These are phyloP conservation scores for Astrothelium subdiscretum DNA, from an alignment of 495 filamentous ascomycete species.

Conservation along the genomic window DNA sequence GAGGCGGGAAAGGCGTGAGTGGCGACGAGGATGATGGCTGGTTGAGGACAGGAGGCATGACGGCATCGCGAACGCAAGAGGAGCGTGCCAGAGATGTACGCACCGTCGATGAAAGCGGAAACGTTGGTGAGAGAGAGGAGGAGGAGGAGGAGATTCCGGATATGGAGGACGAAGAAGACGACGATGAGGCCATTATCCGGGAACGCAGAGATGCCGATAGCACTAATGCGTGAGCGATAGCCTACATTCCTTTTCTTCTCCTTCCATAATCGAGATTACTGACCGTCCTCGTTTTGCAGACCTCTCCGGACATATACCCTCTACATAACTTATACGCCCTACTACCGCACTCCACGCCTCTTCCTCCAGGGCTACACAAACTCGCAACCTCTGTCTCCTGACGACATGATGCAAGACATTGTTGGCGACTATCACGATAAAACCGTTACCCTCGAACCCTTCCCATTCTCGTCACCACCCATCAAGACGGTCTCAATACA, in stretches of 20 bases:
- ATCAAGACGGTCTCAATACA: slow-evolving; percentile 96
- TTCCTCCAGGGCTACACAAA: slow-evolving; percentile 79
- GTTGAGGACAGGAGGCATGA: slow-evolving; percentile 70
- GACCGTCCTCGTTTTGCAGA: slow-evolving; percentile 31
- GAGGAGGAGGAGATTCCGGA: slow-evolving; percentile 77
- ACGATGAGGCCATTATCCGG: slow-evolving; percentile 92
- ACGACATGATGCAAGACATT: slow-evolving; percentile 98
- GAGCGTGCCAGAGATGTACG: slow-evolving; percentile 67
- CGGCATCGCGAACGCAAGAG: slow-evolving; percentile 50
- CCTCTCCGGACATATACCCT: slow-evolving; percentile 85
- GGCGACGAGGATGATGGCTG: slow-evolving; percentile 69
- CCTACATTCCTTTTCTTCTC: background rate
- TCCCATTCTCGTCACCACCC: slow-evolving; percentile 71
- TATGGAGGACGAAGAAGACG: slow-evolving; percentile 96
- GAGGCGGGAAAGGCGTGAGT: slow-evolving; percentile 37
- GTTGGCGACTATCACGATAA: slow-evolving; percentile 99
- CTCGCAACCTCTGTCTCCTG: slow-evolving; percentile 63
- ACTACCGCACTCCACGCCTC: slow-evolving; percentile 91
- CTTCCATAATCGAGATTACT: background rate
- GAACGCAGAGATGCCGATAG: slow-evolving; percentile 47
- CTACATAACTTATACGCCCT: slow-evolving; percentile 94
- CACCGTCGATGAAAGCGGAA: slow-evolving; percentile 71
- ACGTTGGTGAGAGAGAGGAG: slow-evolving; percentile 60
- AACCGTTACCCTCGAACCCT: slow-evolving; percentile 96
- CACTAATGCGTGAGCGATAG: slow-evolving; percentile 52